Conservation (phyloP, 352 stramenopile species). For the Phytopythium cucurbitacearum region DNA sequence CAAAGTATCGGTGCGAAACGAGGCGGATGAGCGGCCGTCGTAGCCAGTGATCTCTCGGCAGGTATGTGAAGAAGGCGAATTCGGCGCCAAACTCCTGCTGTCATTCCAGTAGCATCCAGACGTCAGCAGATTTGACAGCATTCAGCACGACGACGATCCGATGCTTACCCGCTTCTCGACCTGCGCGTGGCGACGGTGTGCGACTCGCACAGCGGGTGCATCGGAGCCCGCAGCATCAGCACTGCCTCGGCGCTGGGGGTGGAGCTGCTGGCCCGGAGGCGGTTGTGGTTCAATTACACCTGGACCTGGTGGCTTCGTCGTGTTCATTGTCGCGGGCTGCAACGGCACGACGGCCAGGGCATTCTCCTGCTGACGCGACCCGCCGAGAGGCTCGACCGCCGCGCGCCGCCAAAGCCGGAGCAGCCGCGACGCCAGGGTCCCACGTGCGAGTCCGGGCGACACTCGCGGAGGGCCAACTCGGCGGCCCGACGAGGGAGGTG, state of each 20-base stretch:
- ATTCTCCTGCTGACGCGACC: constrained; percentile 6
- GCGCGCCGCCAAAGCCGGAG: background rate
- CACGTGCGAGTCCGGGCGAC: background rate
- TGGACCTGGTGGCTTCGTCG: background rate
- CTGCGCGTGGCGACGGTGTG: constrained; percentile 2
- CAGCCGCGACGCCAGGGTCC: constrained; percentile 5
- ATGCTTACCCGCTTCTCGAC: background rate
- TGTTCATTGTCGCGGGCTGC: constrained; percentile 4
- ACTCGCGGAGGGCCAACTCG: background rate
- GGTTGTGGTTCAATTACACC: background rate
- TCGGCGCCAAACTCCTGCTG: constrained; percentile 42
- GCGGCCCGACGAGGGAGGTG: too few relatives aligned
- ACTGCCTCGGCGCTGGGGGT: constrained; percentile 1
- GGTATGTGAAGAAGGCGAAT: constrained; percentile 29
- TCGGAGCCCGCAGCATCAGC: background rate
- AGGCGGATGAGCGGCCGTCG: constrained; percentile 47
- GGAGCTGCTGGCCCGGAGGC: too few relatives aligned
- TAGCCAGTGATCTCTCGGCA: constrained; percentile 44
- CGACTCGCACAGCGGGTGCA: background rate
- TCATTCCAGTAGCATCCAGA: background rate
- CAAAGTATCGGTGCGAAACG: constrained; percentile 62
- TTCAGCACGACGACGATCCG: background rate
- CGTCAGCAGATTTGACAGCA: background rate
- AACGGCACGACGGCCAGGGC: constrained; percentile 3
- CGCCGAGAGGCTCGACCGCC: constrained; percentile 3